Conservation (phyloP, 1,139 yeast species). For the Candida glucosophila region DNA sequence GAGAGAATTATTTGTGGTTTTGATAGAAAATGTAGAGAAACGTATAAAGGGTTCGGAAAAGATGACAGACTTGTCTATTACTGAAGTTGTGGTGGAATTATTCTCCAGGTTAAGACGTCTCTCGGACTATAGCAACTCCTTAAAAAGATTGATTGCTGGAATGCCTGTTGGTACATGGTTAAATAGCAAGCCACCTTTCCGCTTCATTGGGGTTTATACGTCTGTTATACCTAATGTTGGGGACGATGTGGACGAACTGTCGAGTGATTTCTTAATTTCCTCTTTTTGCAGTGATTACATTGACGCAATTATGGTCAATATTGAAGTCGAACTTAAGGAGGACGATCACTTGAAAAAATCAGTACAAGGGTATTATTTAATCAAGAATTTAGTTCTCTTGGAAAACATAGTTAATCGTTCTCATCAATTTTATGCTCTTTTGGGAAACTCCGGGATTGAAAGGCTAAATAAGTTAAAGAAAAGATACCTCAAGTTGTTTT, state of each 20-base stretch:
- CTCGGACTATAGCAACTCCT: slow-evolving; percentile 53
- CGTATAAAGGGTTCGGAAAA: slow-evolving; percentile 35
- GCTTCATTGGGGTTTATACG: slow-evolving; percentile 42
- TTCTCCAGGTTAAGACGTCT: slow-evolving; percentile 54
- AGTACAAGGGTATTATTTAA: slow-evolving; percentile 59
- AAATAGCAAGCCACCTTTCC: slow-evolving; percentile 43
- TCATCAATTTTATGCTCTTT: slow-evolving; percentile 38
- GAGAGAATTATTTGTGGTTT: slow-evolving; percentile 44
- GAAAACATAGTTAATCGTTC: slow-evolving; percentile 68
- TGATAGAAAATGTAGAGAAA: slow-evolving; percentile 45
- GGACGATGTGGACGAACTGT: slow-evolving; percentile 22
- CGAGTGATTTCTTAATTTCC: slow-evolving; percentile 46
- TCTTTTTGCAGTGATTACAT: slow-evolving; percentile 66
- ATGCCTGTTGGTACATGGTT: slow-evolving; percentile 65
- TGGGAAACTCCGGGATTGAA: slow-evolving; percentile 60
- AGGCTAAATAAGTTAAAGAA: slow-evolving; percentile 65
- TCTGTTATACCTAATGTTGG: slow-evolving; percentile 31
- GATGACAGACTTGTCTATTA: slow-evolving; percentile 55
- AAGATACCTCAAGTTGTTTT: slow-evolving; percentile 64
- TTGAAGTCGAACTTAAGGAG: slow-evolving; percentile 47
- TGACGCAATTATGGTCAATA: slow-evolving; percentile 57
- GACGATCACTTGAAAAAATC: slow-evolving; percentile 31
- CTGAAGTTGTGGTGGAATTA: slow-evolving; percentile 60
- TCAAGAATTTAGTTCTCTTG: slow-evolving; percentile 64
- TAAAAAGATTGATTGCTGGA: slow-evolving; percentile 41